Percentiles rank a stretch among this genome's conserved stretches.
Evolutionary conservation across 163 green algal genomes (phyloP).

Genomic region (Volvox carteri): DNA sequence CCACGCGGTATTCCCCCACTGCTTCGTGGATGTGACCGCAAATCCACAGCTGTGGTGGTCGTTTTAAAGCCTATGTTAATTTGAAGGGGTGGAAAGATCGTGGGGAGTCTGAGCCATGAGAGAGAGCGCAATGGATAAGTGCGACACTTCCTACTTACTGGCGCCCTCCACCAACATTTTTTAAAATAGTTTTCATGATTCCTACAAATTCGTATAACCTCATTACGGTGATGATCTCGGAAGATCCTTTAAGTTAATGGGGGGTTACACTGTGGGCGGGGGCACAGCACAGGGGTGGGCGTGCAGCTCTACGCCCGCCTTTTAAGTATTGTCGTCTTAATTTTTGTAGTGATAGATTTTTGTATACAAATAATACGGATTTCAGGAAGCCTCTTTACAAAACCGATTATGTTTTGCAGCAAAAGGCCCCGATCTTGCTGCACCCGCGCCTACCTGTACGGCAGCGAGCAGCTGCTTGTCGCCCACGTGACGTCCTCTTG

Average conservation of each 20-base stretch:
- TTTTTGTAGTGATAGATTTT: not conserved
- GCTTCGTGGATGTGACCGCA: constrained; percentile 62
- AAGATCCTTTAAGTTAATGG: too few species aligned
- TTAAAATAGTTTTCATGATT: not conserved
- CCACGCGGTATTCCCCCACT: constrained; percentile 52
- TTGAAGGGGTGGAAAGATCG: too few species aligned
- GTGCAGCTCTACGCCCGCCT: not conserved
- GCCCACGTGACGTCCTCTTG: constrained; percentile 46
- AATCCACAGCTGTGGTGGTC: constrained; percentile 55
- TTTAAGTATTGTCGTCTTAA: not conserved
- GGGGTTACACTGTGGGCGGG: not conserved
- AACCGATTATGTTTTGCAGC: not conserved
- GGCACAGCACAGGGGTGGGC: not conserved
- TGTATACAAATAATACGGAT: not conserved
- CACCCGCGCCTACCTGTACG: constrained; percentile 20
- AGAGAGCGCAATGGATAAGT: not conserved
- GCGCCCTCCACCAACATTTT: not conserved
- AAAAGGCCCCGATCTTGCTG: not conserved
- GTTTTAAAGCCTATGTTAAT: constrained; percentile 56
- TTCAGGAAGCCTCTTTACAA: not conserved
- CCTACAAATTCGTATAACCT: not conserved
- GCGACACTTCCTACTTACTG: not conserved
- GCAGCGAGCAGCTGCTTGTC: constrained; percentile 58
- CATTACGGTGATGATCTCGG: not conserved
- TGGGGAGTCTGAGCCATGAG: not conserved